Conservation (phyloP, 2,329 filamentous ascomycete genomes). For the Microdochium nivale region DNA sequence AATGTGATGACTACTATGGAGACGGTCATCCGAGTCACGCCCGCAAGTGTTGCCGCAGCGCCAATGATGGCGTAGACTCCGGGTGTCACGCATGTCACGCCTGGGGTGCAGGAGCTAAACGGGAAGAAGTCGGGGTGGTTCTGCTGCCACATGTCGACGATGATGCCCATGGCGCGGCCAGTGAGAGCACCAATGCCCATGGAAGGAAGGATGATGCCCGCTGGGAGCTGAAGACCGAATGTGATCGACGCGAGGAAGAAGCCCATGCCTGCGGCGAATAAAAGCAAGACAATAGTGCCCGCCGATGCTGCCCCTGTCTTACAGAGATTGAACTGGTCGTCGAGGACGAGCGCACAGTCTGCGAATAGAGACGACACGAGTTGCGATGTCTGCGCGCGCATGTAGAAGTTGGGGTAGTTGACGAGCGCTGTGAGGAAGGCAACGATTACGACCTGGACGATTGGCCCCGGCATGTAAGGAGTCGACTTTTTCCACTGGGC, state of each 20-base stretch:
- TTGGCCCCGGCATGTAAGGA: constrained; percentile 59
- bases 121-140: constrained; percentile 68
- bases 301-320: constrained; percentile 76
- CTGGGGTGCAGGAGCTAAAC: constrained; percentile 76
- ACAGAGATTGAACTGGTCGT: constrained; percentile 87
- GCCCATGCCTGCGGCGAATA: constrained; percentile 75
- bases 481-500: constrained; percentile 68
- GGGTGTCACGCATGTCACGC: constrained; percentile 81
- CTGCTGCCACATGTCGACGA: constrained; percentile 81
- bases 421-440: constrained; percentile 77
- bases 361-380: constrained; percentile 87
- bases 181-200: constrained; percentile 92
- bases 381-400: constrained; percentile 86
- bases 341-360: constrained; percentile 73
- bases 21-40: constrained; percentile 92
- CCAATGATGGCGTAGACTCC: constrained; percentile 96
- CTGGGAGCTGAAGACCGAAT: constrained; percentile 89
- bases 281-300: constrained; percentile 71
- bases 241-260: constrained; percentile 81
- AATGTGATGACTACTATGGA: constrained; percentile 99
- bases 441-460: constrained; percentile 72
- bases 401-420: constrained; percentile 94
- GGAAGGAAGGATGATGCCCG: constrained; percentile 90
- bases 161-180: constrained; percentile 80
- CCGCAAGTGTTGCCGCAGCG: constrained; percentile 86